Evolutionary conservation across 345 rosid species (phyloP), one percentile per base, ranked within the genome.

Genomic region (Erysimum cheiranthoides): DNA sequence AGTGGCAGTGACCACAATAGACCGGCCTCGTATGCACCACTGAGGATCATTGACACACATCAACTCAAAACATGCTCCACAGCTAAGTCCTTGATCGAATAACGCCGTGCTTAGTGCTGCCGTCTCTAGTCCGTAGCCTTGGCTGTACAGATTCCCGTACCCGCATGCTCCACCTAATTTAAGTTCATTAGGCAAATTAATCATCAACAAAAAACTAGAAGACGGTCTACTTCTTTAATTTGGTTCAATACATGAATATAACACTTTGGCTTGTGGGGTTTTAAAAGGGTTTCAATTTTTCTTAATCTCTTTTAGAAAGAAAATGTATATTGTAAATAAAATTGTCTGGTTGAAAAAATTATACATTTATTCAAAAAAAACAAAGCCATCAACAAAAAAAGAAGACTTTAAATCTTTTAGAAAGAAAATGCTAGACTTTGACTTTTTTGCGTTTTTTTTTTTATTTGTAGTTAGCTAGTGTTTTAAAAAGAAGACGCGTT

Each of bases 111-210:
- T 90, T 32, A 90, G 77, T 12, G 96, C 96, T 12, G 89, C 92
- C 28, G 96, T 90, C 76, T 85, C 84, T 0, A 83, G 81, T 8
- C 96, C 96, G 38, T 90, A 90, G 1, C 96, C 96, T 70, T 81
- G 85, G 76, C 92, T 83, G 78, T 90, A 90, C 12, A 90, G 56
- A 39, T 90, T 90, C 8, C 90, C 96, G 50, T 90, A 90, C 12
- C 96, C 96, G 73, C 96, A 90, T 47, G 96, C 96, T 62, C 92
- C 96, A 40, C 95, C 92, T 89, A 46, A n/a, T 61, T 21, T 51
- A n/a, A 2, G 42, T 43, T 36, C 34, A 66, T 66, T 36, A 74
- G 8, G 34, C 18, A 25, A 39, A 61, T 11, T 21, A 69, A 32
- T 11, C 25, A 38, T 18, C 46, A 65, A 18, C 49, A 8, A 46